Evolutionary conservation across 129 eudicot genomes (phyloP).

Genomic region (Helianthus tuberosus): DNA sequence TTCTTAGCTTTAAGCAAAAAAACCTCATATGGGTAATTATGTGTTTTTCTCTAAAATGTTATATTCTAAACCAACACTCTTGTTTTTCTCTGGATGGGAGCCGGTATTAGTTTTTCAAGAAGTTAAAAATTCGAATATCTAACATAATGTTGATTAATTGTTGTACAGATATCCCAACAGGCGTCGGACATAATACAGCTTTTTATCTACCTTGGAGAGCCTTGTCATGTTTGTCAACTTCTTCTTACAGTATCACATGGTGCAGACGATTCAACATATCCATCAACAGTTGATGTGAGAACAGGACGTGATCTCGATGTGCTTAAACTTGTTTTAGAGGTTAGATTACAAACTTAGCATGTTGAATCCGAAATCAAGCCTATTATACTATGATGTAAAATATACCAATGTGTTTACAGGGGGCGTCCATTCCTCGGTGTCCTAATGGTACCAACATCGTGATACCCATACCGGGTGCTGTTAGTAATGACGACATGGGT

Average conservation of each 20-base stretch:
- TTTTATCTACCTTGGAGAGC: slow-evolving; percentile 86
- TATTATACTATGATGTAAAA: slow-evolving; percentile 7
- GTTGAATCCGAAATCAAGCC: slow-evolving; percentile 21
- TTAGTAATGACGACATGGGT: slow-evolving; percentile 76
- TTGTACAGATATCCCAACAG: slow-evolving; percentile 76
- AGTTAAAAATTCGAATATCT: background rate
- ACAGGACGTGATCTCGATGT: slow-evolving; percentile 83
- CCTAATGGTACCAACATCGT: slow-evolving; percentile 78
- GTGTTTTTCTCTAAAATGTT: slow-evolving; percentile 17
- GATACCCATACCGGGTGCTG: slow-evolving; percentile 70
- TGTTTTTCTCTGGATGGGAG: background rate
- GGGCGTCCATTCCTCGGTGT: slow-evolving; percentile 86
- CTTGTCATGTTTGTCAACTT: slow-evolving; percentile 94
- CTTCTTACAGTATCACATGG: slow-evolving; percentile 94
- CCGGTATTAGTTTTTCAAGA: background rate
- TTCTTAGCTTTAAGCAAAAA: slow-evolving; percentile 74
- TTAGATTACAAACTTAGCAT: slow-evolving; percentile 42
- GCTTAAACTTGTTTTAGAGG: slow-evolving; percentile 90
- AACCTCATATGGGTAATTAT: slow-evolving; percentile 71
- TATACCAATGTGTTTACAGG: slow-evolving; percentile 49
- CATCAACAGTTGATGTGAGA: slow-evolving; percentile 91
- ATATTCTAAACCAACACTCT: background rate
- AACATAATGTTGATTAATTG: slow-evolving; percentile 6
- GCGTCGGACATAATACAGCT: slow-evolving; percentile 86
- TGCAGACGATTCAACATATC: slow-evolving; percentile 88